A percentile compares a stretch with the other conserved stretches of the same genome.
Conservation (phyloP, 257 asterid genomes). For the Solanum okadae region DNA sequence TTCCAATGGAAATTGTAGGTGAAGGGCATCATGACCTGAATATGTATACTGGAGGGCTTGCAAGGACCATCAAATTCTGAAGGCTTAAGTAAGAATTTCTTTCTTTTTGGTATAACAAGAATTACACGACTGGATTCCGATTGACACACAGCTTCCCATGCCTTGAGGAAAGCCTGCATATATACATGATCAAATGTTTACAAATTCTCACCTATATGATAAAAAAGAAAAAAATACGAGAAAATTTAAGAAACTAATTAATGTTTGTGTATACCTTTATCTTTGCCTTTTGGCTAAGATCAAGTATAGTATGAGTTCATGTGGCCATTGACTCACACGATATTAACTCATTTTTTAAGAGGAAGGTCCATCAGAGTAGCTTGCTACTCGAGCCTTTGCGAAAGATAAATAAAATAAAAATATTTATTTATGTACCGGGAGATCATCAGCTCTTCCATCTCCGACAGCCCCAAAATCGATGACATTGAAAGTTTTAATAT, state of each 20-base stretch:
- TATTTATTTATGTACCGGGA: neutral
- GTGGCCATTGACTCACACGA: neutral
- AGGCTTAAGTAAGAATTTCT: slow-evolving; percentile 32
- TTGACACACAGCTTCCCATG: slow-evolving; percentile 59
- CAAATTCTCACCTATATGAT: neutral
- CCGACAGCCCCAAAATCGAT: neutral
- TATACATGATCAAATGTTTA: neutral
- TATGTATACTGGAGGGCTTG: slow-evolving; percentile 36
- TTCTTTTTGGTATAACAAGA: slow-evolving; percentile 16
- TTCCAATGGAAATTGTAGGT: neutral
- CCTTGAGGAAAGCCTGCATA: slow-evolving; percentile 47
- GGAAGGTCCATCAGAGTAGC: neutral
- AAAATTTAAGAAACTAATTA: neutral
- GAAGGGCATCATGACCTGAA: slow-evolving; percentile 13
- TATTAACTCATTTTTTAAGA: too few relatives aligned
- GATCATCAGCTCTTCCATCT: slow-evolving; percentile 3
- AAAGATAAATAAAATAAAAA: neutral
- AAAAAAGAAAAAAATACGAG: neutral
- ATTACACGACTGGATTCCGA: slow-evolving; percentile 15
- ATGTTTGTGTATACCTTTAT: neutral
- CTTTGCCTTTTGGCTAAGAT: neutral
- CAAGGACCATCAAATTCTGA: slow-evolving; percentile 51
- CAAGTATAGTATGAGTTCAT: neutral
- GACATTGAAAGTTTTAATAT: neutral
- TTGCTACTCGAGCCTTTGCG: neutral